A percentile compares a stretch with the other conserved stretches of the same genome.
These are phyloP conservation scores for Nannochloropsis salina DNA, from an alignment of 108 stramenopile genomes.

Conservation along the genomic window DNA sequence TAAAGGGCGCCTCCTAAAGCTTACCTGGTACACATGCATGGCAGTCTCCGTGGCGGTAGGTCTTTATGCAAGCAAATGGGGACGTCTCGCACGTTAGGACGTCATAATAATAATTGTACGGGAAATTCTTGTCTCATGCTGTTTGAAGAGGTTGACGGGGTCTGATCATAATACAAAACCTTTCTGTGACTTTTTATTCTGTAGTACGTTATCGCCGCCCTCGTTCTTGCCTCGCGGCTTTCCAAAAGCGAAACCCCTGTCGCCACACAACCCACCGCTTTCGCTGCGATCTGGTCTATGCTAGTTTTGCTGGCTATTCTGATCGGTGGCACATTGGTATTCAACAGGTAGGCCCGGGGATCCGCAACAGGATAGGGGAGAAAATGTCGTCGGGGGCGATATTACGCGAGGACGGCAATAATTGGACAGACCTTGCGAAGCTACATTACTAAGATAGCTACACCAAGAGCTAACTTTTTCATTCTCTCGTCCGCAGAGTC, in stretches of 20 bases:
- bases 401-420: too few species aligned
- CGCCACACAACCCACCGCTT: background rate
- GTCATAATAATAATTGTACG: too few species aligned
- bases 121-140: too few species aligned
- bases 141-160: too few species aligned
- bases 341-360: background rate
- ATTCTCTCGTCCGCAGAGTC: background rate
- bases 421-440: too few species aligned
- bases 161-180: too few species aligned
- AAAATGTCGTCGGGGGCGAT: too few species aligned
- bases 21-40: conserved; percentile 11
- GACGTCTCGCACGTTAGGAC: too few species aligned
- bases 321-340: background rate
- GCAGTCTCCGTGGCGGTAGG: background rate
- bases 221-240: background rate
- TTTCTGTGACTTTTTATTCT: too few species aligned
- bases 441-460: background rate
- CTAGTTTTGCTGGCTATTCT: background rate
- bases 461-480: background rate
- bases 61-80: background rate
- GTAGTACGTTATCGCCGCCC: background rate
- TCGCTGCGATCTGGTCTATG: conserved; percentile 1
- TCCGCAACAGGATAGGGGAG: background rate
- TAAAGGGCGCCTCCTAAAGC: background rate
- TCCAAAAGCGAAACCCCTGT: conserved; percentile 6